Conservation (phyloP, 2,329 filamentous ascomycete species). For the Aspergillus ustus region DNA sequence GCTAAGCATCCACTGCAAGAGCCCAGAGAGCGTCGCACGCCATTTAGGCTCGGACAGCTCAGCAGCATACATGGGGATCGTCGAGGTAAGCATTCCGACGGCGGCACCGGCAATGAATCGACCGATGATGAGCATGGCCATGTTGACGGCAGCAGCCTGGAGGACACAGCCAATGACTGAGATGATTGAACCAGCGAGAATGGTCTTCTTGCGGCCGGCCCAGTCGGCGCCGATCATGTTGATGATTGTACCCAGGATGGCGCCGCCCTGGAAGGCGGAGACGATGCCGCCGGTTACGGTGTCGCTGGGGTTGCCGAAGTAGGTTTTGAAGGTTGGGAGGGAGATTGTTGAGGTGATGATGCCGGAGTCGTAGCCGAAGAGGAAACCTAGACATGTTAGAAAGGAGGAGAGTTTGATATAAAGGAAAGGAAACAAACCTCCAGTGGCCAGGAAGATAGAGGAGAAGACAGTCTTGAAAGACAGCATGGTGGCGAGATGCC, state of each 20-base stretch:
- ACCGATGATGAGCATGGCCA: conserved; percentile 53
- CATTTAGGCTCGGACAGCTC: conserved; percentile 14
- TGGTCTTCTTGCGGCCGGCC: conserved; percentile 32
- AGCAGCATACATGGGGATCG: conserved; percentile 50
- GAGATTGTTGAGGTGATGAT: conserved; percentile 44
- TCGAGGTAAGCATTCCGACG: conserved; percentile 54
- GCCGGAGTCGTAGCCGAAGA: conserved; percentile 50
- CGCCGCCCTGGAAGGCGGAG: conserved; percentile 43
- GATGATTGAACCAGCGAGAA: conserved; percentile 40
- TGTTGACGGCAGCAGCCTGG: conserved; percentile 39
- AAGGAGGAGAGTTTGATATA: not conserved
- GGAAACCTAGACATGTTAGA: conserved; percentile 1
- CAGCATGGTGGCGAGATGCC: not conserved
- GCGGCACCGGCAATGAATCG: conserved; percentile 56
- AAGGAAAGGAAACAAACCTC: not conserved
- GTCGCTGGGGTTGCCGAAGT: conserved; percentile 38
- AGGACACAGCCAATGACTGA: conserved; percentile 41
- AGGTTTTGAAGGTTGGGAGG: conserved; percentile 37
- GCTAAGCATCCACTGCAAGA: conserved; percentile 53
- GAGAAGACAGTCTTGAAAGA: conserved; percentile 12
- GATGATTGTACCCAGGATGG: conserved; percentile 42
- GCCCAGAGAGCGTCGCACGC: conserved; percentile 11
- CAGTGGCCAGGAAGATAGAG: conserved; percentile 8
- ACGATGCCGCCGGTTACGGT: conserved; percentile 45
- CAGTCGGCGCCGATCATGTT: conserved; percentile 40